Evolutionary conservation across 495 filamentous ascomycete species (phyloP).

Genomic region (Penicillium canescens): DNA sequence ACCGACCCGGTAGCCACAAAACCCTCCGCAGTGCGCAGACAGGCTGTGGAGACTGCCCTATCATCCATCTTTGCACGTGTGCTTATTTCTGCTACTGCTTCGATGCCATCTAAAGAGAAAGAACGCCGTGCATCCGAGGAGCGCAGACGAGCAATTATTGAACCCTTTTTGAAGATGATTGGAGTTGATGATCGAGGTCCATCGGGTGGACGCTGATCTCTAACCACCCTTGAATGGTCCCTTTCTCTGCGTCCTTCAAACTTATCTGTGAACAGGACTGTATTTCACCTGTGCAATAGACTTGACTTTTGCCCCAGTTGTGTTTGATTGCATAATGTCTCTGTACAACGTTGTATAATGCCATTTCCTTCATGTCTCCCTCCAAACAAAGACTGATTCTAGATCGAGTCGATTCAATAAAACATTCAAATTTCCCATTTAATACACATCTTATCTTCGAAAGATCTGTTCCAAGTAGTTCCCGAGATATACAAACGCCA

Average conservation of each 20-base stretch:
- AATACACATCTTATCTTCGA: no score
- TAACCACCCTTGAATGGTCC: not conserved
- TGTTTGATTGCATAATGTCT: not conserved
- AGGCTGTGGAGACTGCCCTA: constrained; percentile 36
- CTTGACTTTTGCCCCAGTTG: not conserved
- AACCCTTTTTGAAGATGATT: constrained; percentile 47
- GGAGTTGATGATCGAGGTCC: constrained; percentile 42
- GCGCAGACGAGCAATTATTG: constrained; percentile 40
- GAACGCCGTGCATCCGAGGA: constrained; percentile 43
- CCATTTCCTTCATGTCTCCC: not conserved
- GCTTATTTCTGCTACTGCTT: constrained; percentile 35
- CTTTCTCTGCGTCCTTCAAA: not conserved
- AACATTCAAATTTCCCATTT: no score
- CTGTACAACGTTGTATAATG: constrained; percentile 1
- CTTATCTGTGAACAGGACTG: no score
- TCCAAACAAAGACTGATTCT: not conserved
- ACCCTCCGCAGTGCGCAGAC: constrained; percentile 26
- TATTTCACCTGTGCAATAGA: not conserved
- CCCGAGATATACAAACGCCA: no score
- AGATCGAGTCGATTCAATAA: not conserved
- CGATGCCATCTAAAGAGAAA: constrained; percentile 40
- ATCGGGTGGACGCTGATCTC: constrained; percentile 32
- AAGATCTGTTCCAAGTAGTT: no score
- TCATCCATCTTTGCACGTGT: constrained; percentile 34
- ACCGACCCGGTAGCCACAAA: not conserved